Percentiles rank a stretch among this genome's conserved stretches.
phyloP scores from a whole-genome alignment of 176 grass and related monocot genomes.

The Carex kokanica region DNA sequence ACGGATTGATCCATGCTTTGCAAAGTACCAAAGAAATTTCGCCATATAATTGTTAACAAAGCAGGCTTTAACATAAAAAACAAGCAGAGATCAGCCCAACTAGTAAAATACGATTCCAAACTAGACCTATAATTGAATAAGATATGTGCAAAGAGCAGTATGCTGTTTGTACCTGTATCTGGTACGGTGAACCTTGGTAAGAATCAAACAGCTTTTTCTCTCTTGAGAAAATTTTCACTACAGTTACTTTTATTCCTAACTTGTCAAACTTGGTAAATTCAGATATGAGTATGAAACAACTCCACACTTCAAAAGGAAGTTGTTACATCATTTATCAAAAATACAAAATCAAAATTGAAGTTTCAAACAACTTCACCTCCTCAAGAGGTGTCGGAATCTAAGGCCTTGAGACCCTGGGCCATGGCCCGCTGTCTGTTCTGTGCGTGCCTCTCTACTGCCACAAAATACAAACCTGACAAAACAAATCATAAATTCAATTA shows the following conservation, averaged over 20 bases:
- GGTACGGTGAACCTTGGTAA: not conserved
- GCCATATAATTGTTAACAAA: not conserved
- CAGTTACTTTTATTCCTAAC: not conserved
- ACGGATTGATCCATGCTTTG: too few species aligned
- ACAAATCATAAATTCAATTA: not conserved
- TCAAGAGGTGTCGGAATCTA: slow-evolving; percentile 39
- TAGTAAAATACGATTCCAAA: not conserved
- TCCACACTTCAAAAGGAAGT: not conserved
- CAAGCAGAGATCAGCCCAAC: not conserved
- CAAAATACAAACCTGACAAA: slow-evolving; percentile 59
- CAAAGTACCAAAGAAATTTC: not conserved
- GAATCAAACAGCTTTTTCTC: not conserved
- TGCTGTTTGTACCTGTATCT: not conserved
- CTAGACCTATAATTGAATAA: not conserved
- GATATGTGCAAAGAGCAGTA: not conserved
- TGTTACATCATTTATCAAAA: not conserved
- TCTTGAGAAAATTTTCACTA: not conserved
- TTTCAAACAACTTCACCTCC: slow-evolving; percentile 17
- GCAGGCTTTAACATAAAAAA: not conserved
- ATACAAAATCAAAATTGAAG: slow-evolving; percentile 5
- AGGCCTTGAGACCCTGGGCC: slow-evolving; percentile 51
- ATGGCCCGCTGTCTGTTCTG: slow-evolving; percentile 67
- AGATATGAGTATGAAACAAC: not conserved
- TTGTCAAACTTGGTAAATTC: not conserved
- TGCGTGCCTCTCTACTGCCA: slow-evolving; percentile 86